Base-by-base conservation (phyloP, 1,284 basidiomycete genomes). In the Apiotrichum gracile region DNA sequence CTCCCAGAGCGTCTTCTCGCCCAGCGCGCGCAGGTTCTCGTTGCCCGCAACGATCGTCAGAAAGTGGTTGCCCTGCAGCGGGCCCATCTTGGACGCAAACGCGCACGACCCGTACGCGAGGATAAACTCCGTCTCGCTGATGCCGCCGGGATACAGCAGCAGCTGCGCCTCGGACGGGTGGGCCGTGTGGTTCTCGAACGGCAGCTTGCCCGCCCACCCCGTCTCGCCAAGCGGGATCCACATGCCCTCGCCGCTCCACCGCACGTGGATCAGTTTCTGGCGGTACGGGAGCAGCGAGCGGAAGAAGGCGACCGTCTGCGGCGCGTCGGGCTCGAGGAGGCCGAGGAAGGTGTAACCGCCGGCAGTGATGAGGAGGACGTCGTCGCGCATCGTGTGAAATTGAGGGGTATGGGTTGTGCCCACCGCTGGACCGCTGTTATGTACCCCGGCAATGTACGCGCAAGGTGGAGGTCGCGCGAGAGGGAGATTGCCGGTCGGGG, bases 181-280 rank as follows among this genome's bases (percentile, higher is more conserved):
- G 16, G 52, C 46, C 16, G 58, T 61, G 49, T 61, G 58, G 50
- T 61, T 61, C 45, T 61, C 58, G 35, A 45, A 52, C 5, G 55
- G 55, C n/a, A 61, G 29, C 7, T 16, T 7, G 13, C 33, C 24
- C 2, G 45, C 53, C 31, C 43, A 54, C 5, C 47, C 43, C 10
- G 52, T 50, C 39, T 57, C 51, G 49, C 58, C 58, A 5, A 57
- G 47, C 9, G 58, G 58, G 17, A 61, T 55, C 58, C 58, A 61
- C 43, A 61, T 49, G 24, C 52, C 55, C 47, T 61, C 58, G 24
- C 58, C 58, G 19, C 46, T 50, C 58, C 58, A 61, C 12, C 58
- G 55, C 27, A 61, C 58, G 47, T 61, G 58, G 52, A 61, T 61
- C 17, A 57, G 49, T 24, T 44, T 31, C 40, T 54, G 52, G 6